These are phyloP conservation scores for Leccinum olivaceoglutinosum DNA, from an alignment of 1,284 basidiomycete species.

Conservation along the genomic window DNA sequence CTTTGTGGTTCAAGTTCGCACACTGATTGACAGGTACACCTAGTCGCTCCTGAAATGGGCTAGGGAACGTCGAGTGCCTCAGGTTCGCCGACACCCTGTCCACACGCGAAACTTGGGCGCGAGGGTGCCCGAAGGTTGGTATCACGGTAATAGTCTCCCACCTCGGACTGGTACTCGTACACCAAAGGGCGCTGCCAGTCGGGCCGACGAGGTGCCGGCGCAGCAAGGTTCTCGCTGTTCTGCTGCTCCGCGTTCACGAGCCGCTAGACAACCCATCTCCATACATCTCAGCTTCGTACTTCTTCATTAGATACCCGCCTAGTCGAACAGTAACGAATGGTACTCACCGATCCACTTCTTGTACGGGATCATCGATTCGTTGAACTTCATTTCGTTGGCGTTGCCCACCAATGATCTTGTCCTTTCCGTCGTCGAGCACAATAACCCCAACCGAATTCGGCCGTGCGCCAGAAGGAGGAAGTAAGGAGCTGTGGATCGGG, in stretches of 20 bases:
- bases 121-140: conserved; percentile 58
- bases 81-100: conserved; percentile 51
- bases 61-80: conserved; percentile 50
- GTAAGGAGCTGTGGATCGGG: too few relatives aligned
- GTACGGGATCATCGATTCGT: conserved; percentile 97
- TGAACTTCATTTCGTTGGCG: conserved; percentile 88
- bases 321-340: not conserved
- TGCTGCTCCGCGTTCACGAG: not conserved
- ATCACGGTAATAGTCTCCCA: conserved; percentile 80
- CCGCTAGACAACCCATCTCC: not conserved
- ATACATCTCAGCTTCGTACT: not conserved
- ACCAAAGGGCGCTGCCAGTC: conserved; percentile 54
- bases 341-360: conserved; percentile 91
- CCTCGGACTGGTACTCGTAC: conserved; percentile 63
- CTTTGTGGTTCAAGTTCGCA: conserved; percentile 12
- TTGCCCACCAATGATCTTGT: conserved; percentile 90
- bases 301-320: not conserved
- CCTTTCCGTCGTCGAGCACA: conserved; percentile 82
- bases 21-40: conserved; percentile 45
- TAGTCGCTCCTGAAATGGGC: conserved; percentile 59
- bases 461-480: not conserved
- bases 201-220: not conserved
- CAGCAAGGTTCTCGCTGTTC: conserved; percentile 8
- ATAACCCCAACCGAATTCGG: not conserved
- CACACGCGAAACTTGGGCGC: conserved; percentile 43